These are phyloP conservation scores for Hirsutella minnesotensis DNA, from an alignment of 2,329 filamentous ascomycete species.

Conservation along the genomic window DNA sequence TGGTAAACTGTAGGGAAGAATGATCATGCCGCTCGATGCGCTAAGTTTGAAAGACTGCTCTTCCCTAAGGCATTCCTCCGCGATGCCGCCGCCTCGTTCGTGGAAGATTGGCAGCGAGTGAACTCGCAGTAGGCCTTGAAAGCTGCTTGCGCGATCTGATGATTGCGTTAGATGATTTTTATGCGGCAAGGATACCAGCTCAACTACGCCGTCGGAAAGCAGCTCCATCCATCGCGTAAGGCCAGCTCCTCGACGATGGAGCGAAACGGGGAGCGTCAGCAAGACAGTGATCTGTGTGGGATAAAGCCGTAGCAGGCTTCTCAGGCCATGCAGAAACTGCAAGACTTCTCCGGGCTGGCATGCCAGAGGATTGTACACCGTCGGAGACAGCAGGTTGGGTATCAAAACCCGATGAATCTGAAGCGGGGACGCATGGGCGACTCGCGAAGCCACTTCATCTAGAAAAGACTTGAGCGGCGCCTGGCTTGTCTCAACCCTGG, in stretches of 20 bases:
- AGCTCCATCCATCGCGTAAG: slow-evolving; percentile 79
- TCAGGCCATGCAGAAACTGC: slow-evolving; percentile 69
- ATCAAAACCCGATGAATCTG: slow-evolving; percentile 71
- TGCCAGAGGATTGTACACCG: slow-evolving; percentile 59
- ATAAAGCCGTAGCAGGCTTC: slow-evolving; percentile 61
- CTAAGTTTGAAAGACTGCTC: slow-evolving; percentile 88
- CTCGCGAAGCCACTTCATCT: slow-evolving; percentile 39
- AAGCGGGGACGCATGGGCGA: slow-evolving; percentile 44
- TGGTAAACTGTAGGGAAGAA: slow-evolving; percentile 81
- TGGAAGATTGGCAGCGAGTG: slow-evolving; percentile 77
- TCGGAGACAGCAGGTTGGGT: slow-evolving; percentile 79
- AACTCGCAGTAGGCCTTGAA: slow-evolving; percentile 75
- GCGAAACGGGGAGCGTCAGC: slow-evolving; percentile 64
- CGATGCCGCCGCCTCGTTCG: slow-evolving; percentile 73
- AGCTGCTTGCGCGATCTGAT: slow-evolving; percentile 51
- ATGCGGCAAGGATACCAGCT: slow-evolving; percentile 60
- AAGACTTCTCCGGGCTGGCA: slow-evolving; percentile 63
- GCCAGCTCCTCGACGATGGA: slow-evolving; percentile 66
- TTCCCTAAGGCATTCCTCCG: slow-evolving; percentile 57
- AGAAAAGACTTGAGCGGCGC: slow-evolving; percentile 50
- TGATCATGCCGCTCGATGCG: slow-evolving; percentile 64
- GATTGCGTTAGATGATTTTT: slow-evolving; percentile 39
- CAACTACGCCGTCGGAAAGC: slow-evolving; percentile 73
- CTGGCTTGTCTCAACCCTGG: slow-evolving; percentile 11
- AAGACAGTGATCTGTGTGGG: slow-evolving; percentile 56